Percentiles rank a stretch among this genome's conserved stretches.
These are phyloP conservation scores for Psilocybe tampanensis DNA, from an alignment of 768 basidiomycete genomes.

Conservation along the genomic window DNA sequence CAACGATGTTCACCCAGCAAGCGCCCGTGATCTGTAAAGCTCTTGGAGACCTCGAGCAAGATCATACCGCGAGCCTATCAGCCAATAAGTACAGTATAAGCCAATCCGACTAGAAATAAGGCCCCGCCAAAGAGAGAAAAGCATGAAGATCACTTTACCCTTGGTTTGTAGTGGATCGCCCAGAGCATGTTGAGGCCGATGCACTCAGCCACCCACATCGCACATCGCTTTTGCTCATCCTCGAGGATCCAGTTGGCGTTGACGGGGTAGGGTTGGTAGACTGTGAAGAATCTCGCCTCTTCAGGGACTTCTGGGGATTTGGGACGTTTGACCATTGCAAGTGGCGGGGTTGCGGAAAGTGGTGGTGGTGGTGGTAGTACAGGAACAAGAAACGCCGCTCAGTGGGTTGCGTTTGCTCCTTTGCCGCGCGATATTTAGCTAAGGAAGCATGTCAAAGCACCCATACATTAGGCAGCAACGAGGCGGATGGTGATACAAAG, in stretches of 20 bases:
- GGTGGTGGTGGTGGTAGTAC: too few relatives aligned
- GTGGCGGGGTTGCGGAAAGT: too few relatives aligned
- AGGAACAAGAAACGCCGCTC: too few relatives aligned
- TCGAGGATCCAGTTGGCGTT: slow-evolving; percentile 47
- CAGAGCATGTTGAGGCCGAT: slow-evolving; percentile 39
- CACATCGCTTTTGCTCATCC: slow-evolving; percentile 40
- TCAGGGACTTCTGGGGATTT: slow-evolving; percentile 44
- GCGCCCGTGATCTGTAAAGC: slow-evolving; percentile 32
- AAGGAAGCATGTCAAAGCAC: too few relatives aligned
- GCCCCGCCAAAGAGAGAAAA: too few relatives aligned
- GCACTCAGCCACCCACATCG: slow-evolving; percentile 50
- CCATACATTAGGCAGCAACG: too few relatives aligned
- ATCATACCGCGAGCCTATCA: slow-evolving; percentile 47
- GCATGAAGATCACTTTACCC: slow-evolving; percentile 30
- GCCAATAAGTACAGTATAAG: too few relatives aligned
- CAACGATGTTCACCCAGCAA: slow-evolving; percentile 56
- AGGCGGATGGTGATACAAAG: too few relatives aligned
- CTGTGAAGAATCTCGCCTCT: slow-evolving; percentile 48
- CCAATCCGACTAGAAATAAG: background rate
- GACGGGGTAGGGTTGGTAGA: slow-evolving; percentile 51
- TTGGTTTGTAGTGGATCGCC: slow-evolving; percentile 51
- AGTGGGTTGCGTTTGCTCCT: too few relatives aligned
- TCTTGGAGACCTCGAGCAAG: slow-evolving; percentile 48
- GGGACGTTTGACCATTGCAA: slow-evolving; percentile 43
- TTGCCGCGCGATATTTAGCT: too few relatives aligned